A percentile compares a stretch with the other conserved stretches of the same genome.
Evolutionary conservation across 352 stramenopile genomes (phyloP).

Genomic region (Stramenopiles sp.): DNA sequence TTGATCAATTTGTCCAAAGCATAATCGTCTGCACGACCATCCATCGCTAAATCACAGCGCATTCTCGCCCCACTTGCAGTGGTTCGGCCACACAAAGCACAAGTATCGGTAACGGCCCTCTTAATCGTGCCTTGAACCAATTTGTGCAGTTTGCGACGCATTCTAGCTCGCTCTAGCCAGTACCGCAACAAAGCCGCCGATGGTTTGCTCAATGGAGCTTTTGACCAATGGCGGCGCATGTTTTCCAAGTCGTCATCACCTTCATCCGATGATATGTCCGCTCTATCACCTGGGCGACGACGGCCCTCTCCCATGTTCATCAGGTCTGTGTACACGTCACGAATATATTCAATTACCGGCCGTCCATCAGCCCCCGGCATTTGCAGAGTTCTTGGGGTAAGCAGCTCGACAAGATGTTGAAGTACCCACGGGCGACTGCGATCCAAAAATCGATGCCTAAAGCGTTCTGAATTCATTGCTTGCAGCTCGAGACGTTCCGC

Average conservation of each 20-base stretch:
- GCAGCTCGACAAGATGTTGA: slow-evolving; percentile 80
- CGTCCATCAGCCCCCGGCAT: slow-evolving; percentile 39
- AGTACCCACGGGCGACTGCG: slow-evolving; percentile 88
- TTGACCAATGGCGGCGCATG: slow-evolving; percentile 46
- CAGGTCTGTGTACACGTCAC: slow-evolving; percentile 83
- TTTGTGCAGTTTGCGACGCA: slow-evolving; percentile 66
- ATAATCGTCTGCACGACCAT: too few species aligned
- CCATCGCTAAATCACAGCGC: too few species aligned
- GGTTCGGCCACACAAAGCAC: too few species aligned
- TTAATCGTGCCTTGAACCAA: slow-evolving; percentile 57
- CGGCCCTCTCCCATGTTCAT: slow-evolving; percentile 68
- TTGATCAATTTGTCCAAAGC: slow-evolving; percentile 51
- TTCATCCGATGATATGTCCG: slow-evolving; percentile 70
- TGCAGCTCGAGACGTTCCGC: slow-evolving; percentile 80
- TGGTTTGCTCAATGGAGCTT: slow-evolving; percentile 47
- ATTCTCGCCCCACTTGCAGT: too few species aligned
- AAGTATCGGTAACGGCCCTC: too few species aligned
- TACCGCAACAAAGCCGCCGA: slow-evolving; percentile 67
- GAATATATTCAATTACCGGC: slow-evolving; percentile 74
- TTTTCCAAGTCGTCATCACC: slow-evolving; percentile 62
- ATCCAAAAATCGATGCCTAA: slow-evolving; percentile 85
- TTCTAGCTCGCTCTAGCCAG: slow-evolving; percentile 76
- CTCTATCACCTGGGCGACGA: slow-evolving; percentile 57
- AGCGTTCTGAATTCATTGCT: slow-evolving; percentile 85
- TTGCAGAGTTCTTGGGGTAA: slow-evolving; percentile 72